Evolutionary conservation across 345 rosid species (phyloP), one percentile per base, ranked within the genome.

Genomic region (Hibiscus trionum): DNA sequence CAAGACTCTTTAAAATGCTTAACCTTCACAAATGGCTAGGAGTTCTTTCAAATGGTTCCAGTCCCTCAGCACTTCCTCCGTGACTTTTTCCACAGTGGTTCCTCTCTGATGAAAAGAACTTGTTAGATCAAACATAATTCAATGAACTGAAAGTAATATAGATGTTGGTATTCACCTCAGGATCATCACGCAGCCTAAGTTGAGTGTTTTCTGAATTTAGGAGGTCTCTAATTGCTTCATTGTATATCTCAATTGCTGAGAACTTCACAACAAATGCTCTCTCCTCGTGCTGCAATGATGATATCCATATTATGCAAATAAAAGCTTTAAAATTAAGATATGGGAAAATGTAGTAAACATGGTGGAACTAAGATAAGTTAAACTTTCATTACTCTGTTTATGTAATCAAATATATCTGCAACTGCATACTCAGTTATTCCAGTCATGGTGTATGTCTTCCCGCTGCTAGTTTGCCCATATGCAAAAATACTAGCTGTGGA

Each of bases 381-480:
- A 76, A 79, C 21, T 76, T 61, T 72, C 68, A 72, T 61, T 88
- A 90, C 98, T 86, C 70, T 86, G 49, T 84, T 75, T 72, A 92
- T 84, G 74, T 90, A 89, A 77, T 91, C 93, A 84, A 87, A 94
- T 80, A 94, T 90, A 75, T 94, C 98, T 57, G 97, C 89, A 49
- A 85, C 97, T 0, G 96, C 79, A 74, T 75, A 80, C 82, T 92
- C 96, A 4, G 99, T 90, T 73, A 95, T 90, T 77, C 99, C 97
- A 81, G 84, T 81, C 97, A 95, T 95, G 27, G 99, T 95, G 83
- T 94, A 90, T 17, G 98, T 94, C 91, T 94, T 94, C 79, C 98
- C 98, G 78, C 98, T 94, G 88, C 97, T 90, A 35, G 99, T 95
- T 84, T 95, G 99, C 56, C 99, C 99, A 83, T 95, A 95, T 5